Conservation (phyloP, 768 basidiomycete species). For the Mycena polygramma region DNA sequence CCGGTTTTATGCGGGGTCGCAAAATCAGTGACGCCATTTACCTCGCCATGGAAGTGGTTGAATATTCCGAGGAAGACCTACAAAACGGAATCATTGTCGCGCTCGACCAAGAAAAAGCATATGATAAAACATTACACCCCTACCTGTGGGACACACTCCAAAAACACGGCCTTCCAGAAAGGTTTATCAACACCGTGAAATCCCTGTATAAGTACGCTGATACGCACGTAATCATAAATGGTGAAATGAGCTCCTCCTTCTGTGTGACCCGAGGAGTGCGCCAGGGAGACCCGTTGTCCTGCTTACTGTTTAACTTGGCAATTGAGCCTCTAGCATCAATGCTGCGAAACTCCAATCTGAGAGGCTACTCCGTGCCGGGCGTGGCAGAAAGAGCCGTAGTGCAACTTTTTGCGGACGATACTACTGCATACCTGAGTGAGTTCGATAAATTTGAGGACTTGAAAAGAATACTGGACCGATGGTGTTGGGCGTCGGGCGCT, state of each 20-base stretch:
- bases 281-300: constrained; percentile 44
- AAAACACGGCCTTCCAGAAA: not conserved
- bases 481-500: constrained; percentile 45
- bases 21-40: constrained; percentile 39
- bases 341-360: constrained; percentile 29
- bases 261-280: constrained; percentile 42
- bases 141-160: constrained; percentile 7
- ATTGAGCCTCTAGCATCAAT: constrained; percentile 35
- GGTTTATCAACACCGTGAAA: constrained; percentile 37
- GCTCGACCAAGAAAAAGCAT: too few species aligned
- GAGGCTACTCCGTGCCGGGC: constrained; percentile 36
- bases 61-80: constrained; percentile 12
- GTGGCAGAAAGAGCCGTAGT: not conserved
- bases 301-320: too few species aligned
- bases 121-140: too few species aligned
- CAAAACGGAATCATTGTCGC: too few species aligned
- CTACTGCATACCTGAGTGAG: not conserved
- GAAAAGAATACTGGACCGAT: constrained; percentile 15
- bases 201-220: constrained; percentile 35
- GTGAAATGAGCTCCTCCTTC: constrained; percentile 36
- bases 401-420: not conserved
- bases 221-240: constrained; percentile 35
- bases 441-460: constrained; percentile 40
- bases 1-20: constrained; percentile 40
- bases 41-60: constrained; percentile 33